Conservation (phyloP, 352 stramenopile species). For the Phytophthora macrochlamydospora region DNA sequence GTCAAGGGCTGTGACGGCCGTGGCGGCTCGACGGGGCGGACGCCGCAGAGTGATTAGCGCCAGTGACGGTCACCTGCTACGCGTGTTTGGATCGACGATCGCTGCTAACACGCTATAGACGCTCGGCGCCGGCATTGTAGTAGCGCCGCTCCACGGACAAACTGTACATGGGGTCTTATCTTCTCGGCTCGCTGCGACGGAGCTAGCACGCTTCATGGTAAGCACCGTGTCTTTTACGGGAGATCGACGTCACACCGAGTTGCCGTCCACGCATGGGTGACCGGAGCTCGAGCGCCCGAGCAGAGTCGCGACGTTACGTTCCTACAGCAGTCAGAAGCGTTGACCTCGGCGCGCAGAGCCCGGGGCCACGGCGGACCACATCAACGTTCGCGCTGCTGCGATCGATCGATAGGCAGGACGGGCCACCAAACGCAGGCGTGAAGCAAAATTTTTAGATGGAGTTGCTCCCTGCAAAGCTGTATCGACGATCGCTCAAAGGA, state of each 20-base stretch:
- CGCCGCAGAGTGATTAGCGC: neutral
- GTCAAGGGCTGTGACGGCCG: neutral
- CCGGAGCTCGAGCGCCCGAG: slow-evolving; percentile 10
- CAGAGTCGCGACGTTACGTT: slow-evolving; percentile 35
- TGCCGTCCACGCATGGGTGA: slow-evolving; percentile 16
- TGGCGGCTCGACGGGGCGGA: no score
- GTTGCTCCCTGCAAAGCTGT: slow-evolving; percentile 11
- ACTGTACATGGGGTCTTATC: slow-evolving; percentile 31
- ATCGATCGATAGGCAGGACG: neutral
- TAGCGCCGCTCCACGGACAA: neutral
- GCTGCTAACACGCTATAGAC: neutral
- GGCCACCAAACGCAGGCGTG: slow-evolving; percentile 10
- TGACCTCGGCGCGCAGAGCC: slow-evolving; percentile 19
- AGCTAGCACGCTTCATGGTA: neutral
- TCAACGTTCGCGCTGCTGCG: slow-evolving; percentile 4
- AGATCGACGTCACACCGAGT: neutral
- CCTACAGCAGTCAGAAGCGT: slow-evolving; percentile 39
- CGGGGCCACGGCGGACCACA: slow-evolving; percentile 26
- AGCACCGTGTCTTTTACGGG: slow-evolving; percentile 19
- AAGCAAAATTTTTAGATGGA: slow-evolving; percentile 24
- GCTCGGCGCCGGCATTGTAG: no score
- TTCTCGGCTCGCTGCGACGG: neutral
- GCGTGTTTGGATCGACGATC: slow-evolving; percentile 2
- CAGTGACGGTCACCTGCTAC: neutral
- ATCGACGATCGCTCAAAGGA: slow-evolving; percentile 30